A percentile compares a stretch with the other conserved stretches of the same genome.
Evolutionary conservation across 108 stramenopile species (phyloP).

Genomic region (Mediolabrus comicus): DNA sequence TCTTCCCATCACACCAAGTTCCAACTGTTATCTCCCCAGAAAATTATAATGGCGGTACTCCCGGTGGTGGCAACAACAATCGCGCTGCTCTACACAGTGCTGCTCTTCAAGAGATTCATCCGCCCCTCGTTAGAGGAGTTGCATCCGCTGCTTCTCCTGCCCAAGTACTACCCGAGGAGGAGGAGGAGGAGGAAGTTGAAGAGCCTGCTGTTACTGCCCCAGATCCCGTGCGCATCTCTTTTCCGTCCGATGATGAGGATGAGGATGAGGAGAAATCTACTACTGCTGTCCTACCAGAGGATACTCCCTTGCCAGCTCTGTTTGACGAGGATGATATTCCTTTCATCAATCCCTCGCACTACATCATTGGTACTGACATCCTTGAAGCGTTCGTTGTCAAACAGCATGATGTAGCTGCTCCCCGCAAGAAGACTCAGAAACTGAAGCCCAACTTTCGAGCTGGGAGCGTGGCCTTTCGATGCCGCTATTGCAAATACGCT

Average conservation of each 20-base stretch:
- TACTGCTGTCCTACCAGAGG: not conserved
- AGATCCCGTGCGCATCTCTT: too few relatives aligned
- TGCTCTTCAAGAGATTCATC: too few relatives aligned
- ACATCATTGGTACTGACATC: not conserved
- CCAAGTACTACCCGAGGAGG: too few relatives aligned
- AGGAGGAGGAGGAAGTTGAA: too few relatives aligned
- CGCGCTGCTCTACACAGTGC: too few relatives aligned
- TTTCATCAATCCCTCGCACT: not conserved
- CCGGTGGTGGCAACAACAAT: too few relatives aligned
- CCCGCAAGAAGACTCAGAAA: not conserved
- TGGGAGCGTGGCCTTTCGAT: conserved; percentile 1
- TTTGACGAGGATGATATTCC: not conserved
- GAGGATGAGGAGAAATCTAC: not conserved
- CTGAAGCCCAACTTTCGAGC: not conserved
- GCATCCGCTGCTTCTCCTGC: too few relatives aligned
- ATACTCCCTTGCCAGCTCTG: not conserved
- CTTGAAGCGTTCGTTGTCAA: not conserved
- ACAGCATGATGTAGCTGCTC: not conserved
- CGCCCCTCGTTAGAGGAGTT: too few relatives aligned
- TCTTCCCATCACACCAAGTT: too few relatives aligned
- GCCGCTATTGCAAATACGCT: not conserved
- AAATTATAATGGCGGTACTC: too few relatives aligned
- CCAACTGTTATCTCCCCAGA: too few relatives aligned
- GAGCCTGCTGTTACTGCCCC: too few relatives aligned
- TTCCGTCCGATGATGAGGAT: not conserved